These are phyloP conservation scores for Didymella exigua DNA, from an alignment of 2,329 filamentous ascomycete genomes.

Conservation along the genomic window DNA sequence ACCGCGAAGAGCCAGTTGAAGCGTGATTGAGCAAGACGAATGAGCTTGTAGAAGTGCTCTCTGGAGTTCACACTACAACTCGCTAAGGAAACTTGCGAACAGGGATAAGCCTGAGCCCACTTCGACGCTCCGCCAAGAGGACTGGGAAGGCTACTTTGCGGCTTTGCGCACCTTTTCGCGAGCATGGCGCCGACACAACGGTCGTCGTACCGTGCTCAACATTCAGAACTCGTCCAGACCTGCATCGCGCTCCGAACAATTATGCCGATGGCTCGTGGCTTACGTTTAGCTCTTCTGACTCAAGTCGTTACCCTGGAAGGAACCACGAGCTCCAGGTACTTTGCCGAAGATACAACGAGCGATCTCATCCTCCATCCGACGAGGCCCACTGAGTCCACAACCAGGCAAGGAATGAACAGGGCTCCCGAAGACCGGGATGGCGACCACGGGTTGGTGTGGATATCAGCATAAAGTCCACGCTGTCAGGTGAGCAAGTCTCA, in stretches of 20 bases:
- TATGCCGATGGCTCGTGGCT: conserved; percentile 22
- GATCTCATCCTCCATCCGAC: neutral
- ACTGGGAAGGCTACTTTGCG: conserved; percentile 17
- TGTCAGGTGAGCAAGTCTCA: conserved; percentile 43
- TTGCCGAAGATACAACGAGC: conserved; percentile 9
- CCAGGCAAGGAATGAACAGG: conserved; percentile 16
- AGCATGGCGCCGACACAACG: conserved; percentile 22
- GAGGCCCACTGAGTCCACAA: conserved; percentile 19
- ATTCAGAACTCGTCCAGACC: conserved; percentile 25
- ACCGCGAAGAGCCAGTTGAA: conserved; percentile 30
- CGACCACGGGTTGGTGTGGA: conserved; percentile 10
- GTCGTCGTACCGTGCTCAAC: conserved; percentile 28
- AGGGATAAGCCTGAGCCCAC: conserved; percentile 33
- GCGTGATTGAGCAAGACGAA: conserved; percentile 33
- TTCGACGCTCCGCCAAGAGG: conserved; percentile 28
- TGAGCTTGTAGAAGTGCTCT: conserved; percentile 36
- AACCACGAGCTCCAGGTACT: neutral
- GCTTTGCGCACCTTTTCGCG: conserved; percentile 20
- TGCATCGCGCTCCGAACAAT: conserved; percentile 21
- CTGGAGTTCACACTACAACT: conserved; percentile 27
- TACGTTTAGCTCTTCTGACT: conserved; percentile 12
- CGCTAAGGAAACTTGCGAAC: conserved; percentile 23
- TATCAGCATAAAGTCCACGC: conserved; percentile 26
- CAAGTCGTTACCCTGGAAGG: conserved; percentile 7
- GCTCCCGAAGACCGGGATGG: conserved; percentile 27